Percentiles rank a stretch among this genome's conserved stretches.
phyloP scores from a whole-genome alignment of 192 early-diverging fungal species.

The Lobosporangium transversale region DNA sequence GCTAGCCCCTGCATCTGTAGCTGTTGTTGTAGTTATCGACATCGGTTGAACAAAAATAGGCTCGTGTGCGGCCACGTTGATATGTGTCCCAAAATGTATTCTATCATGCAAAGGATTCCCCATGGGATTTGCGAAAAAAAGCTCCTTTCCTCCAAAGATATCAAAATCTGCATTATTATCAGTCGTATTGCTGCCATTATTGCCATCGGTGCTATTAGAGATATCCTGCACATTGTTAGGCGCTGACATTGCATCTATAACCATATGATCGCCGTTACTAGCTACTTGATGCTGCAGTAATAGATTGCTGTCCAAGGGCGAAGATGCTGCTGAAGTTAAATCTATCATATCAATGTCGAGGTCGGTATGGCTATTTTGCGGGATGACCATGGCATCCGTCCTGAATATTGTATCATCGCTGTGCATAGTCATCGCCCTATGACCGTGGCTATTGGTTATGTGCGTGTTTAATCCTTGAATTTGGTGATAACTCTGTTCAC shows the following conservation, averaged over 20 bases:
- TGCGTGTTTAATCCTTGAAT: constrained; percentile 24
- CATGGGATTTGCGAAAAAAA: constrained; percentile 4
- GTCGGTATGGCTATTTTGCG: constrained; percentile 15
- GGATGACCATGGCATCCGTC: constrained; percentile 20
- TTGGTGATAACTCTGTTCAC: constrained; percentile 24
- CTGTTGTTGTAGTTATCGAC: neutral
- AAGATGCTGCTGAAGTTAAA: constrained; percentile 11
- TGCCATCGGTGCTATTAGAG: neutral
- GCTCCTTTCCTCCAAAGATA: constrained; percentile 11
- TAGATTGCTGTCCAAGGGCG: constrained; percentile 39
- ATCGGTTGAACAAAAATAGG: constrained; percentile 6
- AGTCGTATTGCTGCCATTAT: neutral
- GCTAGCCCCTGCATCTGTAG: neutral
- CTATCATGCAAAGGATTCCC: constrained; percentile 10
- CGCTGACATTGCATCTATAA: constrained; percentile 2
- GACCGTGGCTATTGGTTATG: constrained; percentile 37
- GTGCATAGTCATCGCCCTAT: constrained; percentile 23
- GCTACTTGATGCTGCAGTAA: constrained; percentile 17
- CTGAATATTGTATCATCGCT: constrained; percentile 8
- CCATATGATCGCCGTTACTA: constrained; percentile 5
- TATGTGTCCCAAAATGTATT: constrained; percentile 22
- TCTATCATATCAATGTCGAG: constrained; percentile 37
- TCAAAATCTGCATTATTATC: neutral
- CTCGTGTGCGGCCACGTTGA: constrained; percentile 18
- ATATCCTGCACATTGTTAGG: neutral